Conservation (phyloP, 805 yeast species). For the Tetrapisispora nanseiensis region DNA sequence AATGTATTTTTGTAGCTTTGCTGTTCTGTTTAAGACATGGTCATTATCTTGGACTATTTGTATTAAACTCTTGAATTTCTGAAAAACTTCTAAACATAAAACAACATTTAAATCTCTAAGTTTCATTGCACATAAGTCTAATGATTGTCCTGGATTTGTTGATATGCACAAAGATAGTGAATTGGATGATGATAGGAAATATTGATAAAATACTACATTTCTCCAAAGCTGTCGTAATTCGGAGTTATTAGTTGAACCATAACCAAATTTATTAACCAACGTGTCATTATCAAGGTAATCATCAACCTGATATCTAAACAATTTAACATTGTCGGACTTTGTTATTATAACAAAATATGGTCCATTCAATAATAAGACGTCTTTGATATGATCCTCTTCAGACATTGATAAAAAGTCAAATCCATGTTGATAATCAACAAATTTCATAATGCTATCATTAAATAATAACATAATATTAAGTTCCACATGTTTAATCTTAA, state of each 20-base stretch:
- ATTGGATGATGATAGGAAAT: constrained; percentile 15
- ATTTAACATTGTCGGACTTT: constrained; percentile 10
- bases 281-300: constrained; percentile 10
- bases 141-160: constrained; percentile 13
- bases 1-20: constrained; percentile 14
- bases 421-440: constrained; percentile 24
- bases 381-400: constrained; percentile 18
- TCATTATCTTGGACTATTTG: not conserved
- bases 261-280: constrained; percentile 11
- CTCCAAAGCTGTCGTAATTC: constrained; percentile 19
- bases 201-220: constrained; percentile 21
- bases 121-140: constrained; percentile 25
- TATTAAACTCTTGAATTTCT: constrained; percentile 12
- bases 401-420: constrained; percentile 17
- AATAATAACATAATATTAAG: constrained; percentile 15
- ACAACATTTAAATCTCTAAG: constrained; percentile 26
- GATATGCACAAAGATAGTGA: constrained; percentile 18
- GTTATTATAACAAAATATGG: constrained; percentile 20
- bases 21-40: not conserved
- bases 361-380: constrained; percentile 9
- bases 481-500: constrained; percentile 13
- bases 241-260: constrained; percentile 12
- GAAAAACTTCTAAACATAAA: constrained; percentile 21
- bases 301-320: constrained; percentile 19
- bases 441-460: constrained; percentile 10